Base-by-base conservation (phyloP, 495 filamentous ascomycete species). In the Elaphomyces granulatus region DNA sequence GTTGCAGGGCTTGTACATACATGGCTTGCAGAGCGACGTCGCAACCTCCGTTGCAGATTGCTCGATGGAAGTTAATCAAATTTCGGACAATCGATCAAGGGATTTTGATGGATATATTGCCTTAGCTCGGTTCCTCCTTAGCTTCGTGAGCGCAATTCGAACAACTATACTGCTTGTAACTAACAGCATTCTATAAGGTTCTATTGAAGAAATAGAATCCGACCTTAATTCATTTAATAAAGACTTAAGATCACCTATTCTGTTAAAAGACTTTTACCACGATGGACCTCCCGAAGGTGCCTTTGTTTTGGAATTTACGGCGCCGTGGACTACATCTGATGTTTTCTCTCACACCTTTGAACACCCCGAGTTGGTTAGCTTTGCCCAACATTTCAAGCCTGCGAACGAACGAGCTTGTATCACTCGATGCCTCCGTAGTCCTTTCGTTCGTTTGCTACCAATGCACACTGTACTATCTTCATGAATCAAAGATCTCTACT, bases 401-500 rank as follows among this genome's bases (percentile, higher is more conserved):
- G 52, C 47, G 7, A 40, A 26, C n/a, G n/a, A n/a, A n/a, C 15
- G 21, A 9, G 6, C 49, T 63, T 12, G 19, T 36, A 23, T 51
- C 45, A 20, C 56, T 52, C 3, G 58, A 66, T 41, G 44, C 40
- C 8, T 54, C 52, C 40, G 49, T 37, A 4, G 50, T 43, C 1
- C 36, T 36, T 2, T 56, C 56, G 15, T 36, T 42, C 15, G 53
- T 47, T 2, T 61, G 60, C 20, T 60, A 66, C 36, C 60, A 63
- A 37, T 55, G 59, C 2, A 50, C 51, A 16, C 18, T 66, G 9
- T 34, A 37, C 23, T 35, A 19, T 17, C 37, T 38, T n/a, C 9
- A 40, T 6, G 42, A 54, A 10, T 34, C 12, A 0, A 53, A 40
- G 64, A 15, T 72, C 68, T 16, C 51, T 71, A 7, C 55, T 68